Conservation (phyloP, 331 rosid species). For the Telfairia occidentalis region DNA sequence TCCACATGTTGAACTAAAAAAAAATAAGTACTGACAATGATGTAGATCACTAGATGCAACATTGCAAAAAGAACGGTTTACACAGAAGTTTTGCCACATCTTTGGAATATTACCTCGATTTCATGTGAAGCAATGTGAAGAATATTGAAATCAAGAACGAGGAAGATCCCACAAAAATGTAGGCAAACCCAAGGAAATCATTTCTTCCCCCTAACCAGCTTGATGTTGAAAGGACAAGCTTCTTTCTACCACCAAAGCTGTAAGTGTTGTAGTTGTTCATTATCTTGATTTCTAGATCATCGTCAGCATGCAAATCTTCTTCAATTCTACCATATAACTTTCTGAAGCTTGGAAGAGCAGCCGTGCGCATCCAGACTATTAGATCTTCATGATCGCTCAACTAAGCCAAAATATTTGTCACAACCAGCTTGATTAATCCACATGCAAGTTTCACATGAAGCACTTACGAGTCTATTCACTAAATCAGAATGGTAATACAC, state of each 20-base stretch:
- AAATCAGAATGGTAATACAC: neutral
- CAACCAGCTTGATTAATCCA: neutral
- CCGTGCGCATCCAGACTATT: constrained; percentile 94
- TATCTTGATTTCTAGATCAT: constrained; percentile 52
- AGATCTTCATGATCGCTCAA: constrained; percentile 95
- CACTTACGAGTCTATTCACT: neutral
- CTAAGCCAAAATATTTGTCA: constrained; percentile 21
- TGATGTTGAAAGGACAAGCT: constrained; percentile 75
- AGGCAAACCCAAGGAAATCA: constrained; percentile 79
- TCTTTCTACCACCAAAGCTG: constrained; percentile 87
- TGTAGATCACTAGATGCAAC: neutral
- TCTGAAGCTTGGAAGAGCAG: constrained; percentile 90
- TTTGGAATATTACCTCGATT: constrained; percentile 40
- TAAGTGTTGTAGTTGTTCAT: constrained; percentile 75
- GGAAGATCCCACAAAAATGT: constrained; percentile 53
- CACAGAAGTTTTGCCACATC: neutral
- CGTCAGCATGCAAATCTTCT: constrained; percentile 75
- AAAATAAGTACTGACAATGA: too few relatives aligned
- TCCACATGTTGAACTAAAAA: too few relatives aligned
- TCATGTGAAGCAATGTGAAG: constrained; percentile 78
- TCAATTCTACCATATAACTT: constrained; percentile 89
- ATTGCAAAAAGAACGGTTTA: neutral
- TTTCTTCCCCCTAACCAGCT: constrained; percentile 91
- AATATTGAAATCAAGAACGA: constrained; percentile 47
- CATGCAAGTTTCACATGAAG: neutral